Evolutionary conservation across 1,284 basidiomycete species (phyloP).

Genomic region (Malassezia sympodialis): DNA sequence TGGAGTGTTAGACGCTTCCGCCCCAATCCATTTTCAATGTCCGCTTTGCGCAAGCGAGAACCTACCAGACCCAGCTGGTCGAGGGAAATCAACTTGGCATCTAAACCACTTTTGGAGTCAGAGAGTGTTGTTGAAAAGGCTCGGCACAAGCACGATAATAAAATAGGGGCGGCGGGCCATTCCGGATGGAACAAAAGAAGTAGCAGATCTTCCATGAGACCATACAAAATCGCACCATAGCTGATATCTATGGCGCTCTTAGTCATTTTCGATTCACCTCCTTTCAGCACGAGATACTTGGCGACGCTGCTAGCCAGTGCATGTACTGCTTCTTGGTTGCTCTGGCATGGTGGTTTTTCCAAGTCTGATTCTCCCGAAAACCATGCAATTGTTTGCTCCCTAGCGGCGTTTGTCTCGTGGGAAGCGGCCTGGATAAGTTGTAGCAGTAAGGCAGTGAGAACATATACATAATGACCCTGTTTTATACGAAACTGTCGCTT

Average conservation of each 20-base stretch:
- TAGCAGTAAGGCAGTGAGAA: conserved; percentile 77
- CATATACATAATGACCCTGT: conserved; percentile 65
- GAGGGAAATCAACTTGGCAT: conserved; percentile 65
- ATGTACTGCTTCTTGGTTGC: conserved; percentile 5
- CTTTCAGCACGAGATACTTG: conserved; percentile 63
- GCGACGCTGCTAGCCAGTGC: conserved; percentile 59
- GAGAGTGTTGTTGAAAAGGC: conserved; percentile 50
- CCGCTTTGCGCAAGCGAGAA: conserved; percentile 58
- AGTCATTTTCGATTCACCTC: conserved; percentile 29
- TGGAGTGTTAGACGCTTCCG: background rate
- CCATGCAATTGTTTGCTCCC: conserved; percentile 20
- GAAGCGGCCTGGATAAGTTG: conserved; percentile 84
- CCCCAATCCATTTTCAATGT: conserved; percentile 9
- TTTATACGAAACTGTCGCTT: conserved; percentile 59
- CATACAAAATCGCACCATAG: conserved; percentile 79
- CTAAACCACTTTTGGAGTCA: conserved; percentile 59
- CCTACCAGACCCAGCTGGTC: conserved; percentile 89
- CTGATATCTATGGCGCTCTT: conserved; percentile 33
- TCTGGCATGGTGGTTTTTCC: conserved; percentile 5
- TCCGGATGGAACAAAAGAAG: conserved; percentile 83
- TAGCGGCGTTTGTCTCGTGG: conserved; percentile 19
- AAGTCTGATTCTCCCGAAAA: background rate
- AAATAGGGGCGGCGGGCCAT: conserved; percentile 81
- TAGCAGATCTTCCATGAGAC: conserved; percentile 76
- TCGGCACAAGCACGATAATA: conserved; percentile 49